A percentile compares a stretch with the other conserved stretches of the same genome.
Conservation (phyloP, 139 green algal species). For the Chlorella sp. region DNA sequence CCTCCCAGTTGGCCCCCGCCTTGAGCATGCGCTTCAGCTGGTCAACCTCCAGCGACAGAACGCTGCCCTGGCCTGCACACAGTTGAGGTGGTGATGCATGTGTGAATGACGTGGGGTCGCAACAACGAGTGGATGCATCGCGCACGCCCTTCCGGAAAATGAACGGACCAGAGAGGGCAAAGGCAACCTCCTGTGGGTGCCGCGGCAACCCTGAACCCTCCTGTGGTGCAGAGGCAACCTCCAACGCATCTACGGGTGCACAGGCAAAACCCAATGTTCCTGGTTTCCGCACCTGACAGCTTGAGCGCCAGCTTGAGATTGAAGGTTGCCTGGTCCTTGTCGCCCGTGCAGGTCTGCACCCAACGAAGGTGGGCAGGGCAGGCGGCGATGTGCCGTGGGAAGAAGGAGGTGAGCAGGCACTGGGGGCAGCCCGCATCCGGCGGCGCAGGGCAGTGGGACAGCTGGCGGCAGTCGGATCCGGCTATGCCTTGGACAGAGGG, state of each 20-base stretch:
- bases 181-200: too few species aligned
- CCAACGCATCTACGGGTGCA: too few species aligned
- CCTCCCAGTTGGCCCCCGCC: conserved; percentile 47
- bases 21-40: conserved; percentile 49
- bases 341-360: conserved; percentile 46
- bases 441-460: too few species aligned
- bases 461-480: neutral
- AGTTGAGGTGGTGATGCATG: too few species aligned
- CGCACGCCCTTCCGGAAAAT: too few species aligned
- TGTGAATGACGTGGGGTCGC: neutral
- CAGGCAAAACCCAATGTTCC: too few species aligned
- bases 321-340: conserved; percentile 51
- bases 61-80: conserved; percentile 37
- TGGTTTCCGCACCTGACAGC: conserved; percentile 40
- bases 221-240: too few species aligned
- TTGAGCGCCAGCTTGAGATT: conserved; percentile 50
- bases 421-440: too few species aligned
- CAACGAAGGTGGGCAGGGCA: neutral
- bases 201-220: too few species aligned
- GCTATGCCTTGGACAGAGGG: too few species aligned
- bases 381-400: neutral
- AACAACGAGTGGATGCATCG: too few species aligned
- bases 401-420: neutral
- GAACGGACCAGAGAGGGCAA: too few species aligned
- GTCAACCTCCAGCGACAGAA: conserved; percentile 44